These are phyloP conservation scores for Vigna angularis DNA, from an alignment of 306 rosid species.

Conservation along the genomic window DNA sequence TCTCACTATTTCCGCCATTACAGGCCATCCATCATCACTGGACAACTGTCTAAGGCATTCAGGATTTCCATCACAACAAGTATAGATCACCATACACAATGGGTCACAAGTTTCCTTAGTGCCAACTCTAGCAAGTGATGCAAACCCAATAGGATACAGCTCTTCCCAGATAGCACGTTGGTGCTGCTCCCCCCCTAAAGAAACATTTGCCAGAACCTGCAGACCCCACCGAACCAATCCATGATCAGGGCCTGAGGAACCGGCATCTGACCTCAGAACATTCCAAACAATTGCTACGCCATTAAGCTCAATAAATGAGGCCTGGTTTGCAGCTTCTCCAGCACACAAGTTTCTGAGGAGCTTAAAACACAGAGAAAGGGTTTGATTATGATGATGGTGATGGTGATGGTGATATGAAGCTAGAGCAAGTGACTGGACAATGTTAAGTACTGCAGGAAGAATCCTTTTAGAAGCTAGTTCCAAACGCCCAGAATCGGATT, in stretches of 20 bases:
- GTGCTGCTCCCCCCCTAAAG: conserved; percentile 71
- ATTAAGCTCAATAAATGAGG: conserved; percentile 58
- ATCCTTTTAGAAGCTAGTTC: conserved; percentile 25
- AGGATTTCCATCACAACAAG: conserved; percentile 60
- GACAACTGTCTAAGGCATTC: conserved; percentile 52
- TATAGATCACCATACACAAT: conserved; percentile 71
- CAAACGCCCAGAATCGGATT: background rate
- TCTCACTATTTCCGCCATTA: conserved; percentile 58
- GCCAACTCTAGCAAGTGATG: conserved; percentile 55
- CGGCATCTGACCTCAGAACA: conserved; percentile 52
- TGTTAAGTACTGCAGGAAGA: conserved; percentile 52
- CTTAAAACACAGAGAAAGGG: conserved; percentile 51
- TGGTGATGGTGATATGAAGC: background rate
- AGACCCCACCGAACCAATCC: conserved; percentile 62
- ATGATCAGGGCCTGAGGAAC: conserved; percentile 44
- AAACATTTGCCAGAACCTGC: conserved; percentile 83
- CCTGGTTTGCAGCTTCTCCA: conserved; percentile 63
- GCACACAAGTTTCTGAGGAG: conserved; percentile 78
- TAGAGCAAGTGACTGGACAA: conserved; percentile 33
- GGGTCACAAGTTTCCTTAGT: conserved; percentile 66
- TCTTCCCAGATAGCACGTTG: conserved; percentile 67
- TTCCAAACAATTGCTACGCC: conserved; percentile 55
- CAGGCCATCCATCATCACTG: conserved; percentile 56
- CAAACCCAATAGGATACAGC: conserved; percentile 54
- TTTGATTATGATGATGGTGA: background rate